Base-by-base conservation (phyloP, 129 eudicot genomes). In the Mikania micrantha region DNA sequence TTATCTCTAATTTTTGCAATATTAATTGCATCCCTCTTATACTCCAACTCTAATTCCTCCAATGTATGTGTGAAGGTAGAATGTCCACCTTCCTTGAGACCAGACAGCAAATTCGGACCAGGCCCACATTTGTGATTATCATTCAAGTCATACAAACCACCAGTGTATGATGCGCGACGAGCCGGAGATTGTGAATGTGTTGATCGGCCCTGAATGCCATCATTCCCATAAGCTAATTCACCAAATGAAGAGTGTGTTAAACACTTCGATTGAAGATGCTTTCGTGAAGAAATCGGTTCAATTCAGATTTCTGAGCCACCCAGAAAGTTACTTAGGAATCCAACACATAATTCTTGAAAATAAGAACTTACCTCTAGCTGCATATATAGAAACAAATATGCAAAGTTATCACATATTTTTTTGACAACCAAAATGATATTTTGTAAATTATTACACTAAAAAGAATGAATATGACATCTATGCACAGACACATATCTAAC, bases 291-390 rank as follows among this genome's bases (percentile, higher is more conserved):
- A 85, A 79, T 70, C 87, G 85, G 67, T 72, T 74, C 79, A 74
- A 78, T 71, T 84, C 85, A 83, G 78, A 74, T 74, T 74, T 84
- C 85, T 81, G 78, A 87, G 75, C 82, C 87, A 72, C 91, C 85
- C 84, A 53, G 60, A 53, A 84, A 65, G 75, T 60, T 65, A 81
- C 85, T 76, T 80, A 90, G 76, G 83, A 84, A 82, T 76, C 96
- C 82, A 89, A 85, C 87, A 75, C 77, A 77, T 76, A 78, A 80
- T 74, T 74, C 95, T 87, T 86, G 95, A 80, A 82, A 73, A 74
- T 78, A 87, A 83, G 77, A 83, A 90, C 97, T 90, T 90, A 90
- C 97, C 97, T 90, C 86, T 87, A 54, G 86, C 97, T 87, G 97
- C 95, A 87, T 71, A 71, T 60, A 70, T 42, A 64, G 79, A n/a